A percentile compares a stretch with the other conserved stretches of the same genome.
These are phyloP conservation scores for Sphaerulina musiva DNA, from an alignment of 2,329 filamentous ascomycete genomes.

Conservation along the genomic window DNA sequence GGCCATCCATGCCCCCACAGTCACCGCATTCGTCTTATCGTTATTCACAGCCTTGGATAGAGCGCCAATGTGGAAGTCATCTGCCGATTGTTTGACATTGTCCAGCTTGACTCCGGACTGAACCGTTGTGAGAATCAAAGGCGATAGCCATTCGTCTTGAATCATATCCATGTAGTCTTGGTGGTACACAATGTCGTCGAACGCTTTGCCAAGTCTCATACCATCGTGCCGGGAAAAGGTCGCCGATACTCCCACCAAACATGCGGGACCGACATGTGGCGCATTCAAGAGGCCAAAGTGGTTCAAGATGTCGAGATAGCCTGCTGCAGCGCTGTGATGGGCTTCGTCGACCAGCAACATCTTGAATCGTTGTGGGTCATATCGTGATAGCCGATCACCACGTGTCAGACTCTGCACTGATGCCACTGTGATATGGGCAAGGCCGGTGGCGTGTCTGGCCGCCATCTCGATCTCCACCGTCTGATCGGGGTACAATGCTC, in stretches of 20 bases:
- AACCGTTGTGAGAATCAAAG: conserved; percentile 92
- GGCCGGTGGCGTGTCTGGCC: conserved; percentile 64
- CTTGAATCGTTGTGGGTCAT: conserved; percentile 73
- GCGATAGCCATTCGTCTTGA: conserved; percentile 81
- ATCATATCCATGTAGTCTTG: conserved; percentile 79
- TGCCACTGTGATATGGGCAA: conserved; percentile 87
- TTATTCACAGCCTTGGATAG: conserved; percentile 81
- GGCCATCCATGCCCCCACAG: conserved; percentile 76
- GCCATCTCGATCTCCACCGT: conserved; percentile 90
- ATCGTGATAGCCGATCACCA: conserved; percentile 73
- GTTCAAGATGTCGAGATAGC: conserved; percentile 67
- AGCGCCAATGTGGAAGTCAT: conserved; percentile 74
- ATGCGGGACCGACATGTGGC: conserved; percentile 40
- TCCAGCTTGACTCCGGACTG: conserved; percentile 74
- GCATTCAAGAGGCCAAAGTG: conserved; percentile 66
- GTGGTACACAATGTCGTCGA: conserved; percentile 95
- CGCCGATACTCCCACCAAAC: conserved; percentile 84
- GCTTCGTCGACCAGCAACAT: conserved; percentile 91
- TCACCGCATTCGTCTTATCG: conserved; percentile 69
- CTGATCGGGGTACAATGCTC: conserved; percentile 69
- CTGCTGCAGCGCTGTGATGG: conserved; percentile 84
- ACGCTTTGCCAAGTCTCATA: conserved; percentile 69
- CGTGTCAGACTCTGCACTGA: conserved; percentile 73
- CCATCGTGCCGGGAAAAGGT: conserved; percentile 76
- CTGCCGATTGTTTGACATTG: conserved; percentile 53